These are phyloP conservation scores for Meyerozyma smithsonii DNA, from an alignment of 1,139 yeast genomes.

Conservation along the genomic window DNA sequence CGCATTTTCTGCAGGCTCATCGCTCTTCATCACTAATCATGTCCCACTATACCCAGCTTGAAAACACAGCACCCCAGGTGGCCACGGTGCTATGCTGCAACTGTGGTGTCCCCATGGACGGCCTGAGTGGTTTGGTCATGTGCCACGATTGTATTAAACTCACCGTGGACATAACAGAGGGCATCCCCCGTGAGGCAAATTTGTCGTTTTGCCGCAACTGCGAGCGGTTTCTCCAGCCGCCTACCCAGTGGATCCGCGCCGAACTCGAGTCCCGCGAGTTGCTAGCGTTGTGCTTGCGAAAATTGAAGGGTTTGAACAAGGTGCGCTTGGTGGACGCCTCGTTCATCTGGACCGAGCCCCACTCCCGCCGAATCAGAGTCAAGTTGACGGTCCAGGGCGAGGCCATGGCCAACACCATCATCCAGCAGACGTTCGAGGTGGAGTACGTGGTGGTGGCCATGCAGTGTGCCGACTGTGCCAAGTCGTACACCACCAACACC, in stretches of 20 bases:
- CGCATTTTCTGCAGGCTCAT: not conserved
- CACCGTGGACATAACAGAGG: constrained; percentile 91
- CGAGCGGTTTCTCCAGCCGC: constrained; percentile 93
- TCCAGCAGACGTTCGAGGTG: constrained; percentile 93
- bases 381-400: constrained; percentile 96
- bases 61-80: constrained; percentile 22
- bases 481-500: constrained; percentile 89
- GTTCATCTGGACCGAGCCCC: constrained; percentile 98
- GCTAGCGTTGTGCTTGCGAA: constrained; percentile 81
- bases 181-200: constrained; percentile 92
- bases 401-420: constrained; percentile 85
- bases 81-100: constrained; percentile 95
- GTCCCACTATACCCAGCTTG: constrained; percentile 49
- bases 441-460: constrained; percentile 91
- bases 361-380: constrained; percentile 87
- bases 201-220: constrained; percentile 94
- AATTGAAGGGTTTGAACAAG: constrained; percentile 82
- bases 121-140: constrained; percentile 90
- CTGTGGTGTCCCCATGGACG: constrained; percentile 99
- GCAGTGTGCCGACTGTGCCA: constrained; percentile 99
- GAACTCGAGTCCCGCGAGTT: constrained; percentile 90
- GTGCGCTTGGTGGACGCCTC: constrained; percentile 91
- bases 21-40: constrained; percentile 15
- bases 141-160: constrained; percentile 96
- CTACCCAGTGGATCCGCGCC: constrained; percentile 88